Percentiles rank a stretch among this genome's conserved stretches.
These are phyloP conservation scores for Rutstroemia sp. DNA, from an alignment of 2,329 filamentous ascomycete genomes.

Conservation along the genomic window DNA sequence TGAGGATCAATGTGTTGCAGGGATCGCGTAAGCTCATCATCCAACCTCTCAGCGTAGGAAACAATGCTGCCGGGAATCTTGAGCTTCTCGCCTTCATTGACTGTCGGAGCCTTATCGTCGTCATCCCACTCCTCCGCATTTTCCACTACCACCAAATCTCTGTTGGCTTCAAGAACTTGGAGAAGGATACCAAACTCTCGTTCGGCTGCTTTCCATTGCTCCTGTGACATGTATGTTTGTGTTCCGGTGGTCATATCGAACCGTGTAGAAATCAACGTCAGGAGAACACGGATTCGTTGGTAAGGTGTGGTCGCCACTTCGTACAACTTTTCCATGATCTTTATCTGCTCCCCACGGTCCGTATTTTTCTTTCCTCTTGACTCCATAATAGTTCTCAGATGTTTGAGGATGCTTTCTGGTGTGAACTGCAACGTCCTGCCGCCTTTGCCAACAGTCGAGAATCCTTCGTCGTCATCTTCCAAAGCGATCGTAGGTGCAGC, in stretches of 20 bases:
- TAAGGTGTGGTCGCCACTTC: constrained; percentile 88
- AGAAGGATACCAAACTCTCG: constrained; percentile 76
- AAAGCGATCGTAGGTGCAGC: constrained; percentile 42
- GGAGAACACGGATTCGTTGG: constrained; percentile 84
- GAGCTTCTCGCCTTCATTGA: constrained; percentile 70
- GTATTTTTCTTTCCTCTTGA: constrained; percentile 99
- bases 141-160: constrained; percentile 80
- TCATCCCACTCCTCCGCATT: constrained; percentile 98
- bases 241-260: constrained; percentile 84
- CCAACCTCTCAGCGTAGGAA: constrained; percentile 88
- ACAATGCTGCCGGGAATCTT: constrained; percentile 90
- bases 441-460: constrained; percentile 80
- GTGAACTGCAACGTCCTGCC: constrained; percentile 89
- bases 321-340: constrained; percentile 90
- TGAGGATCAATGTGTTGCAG: constrained; percentile 96
- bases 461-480: constrained; percentile 72
- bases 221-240: constrained; percentile 79
- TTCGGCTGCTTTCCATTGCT: constrained; percentile 95
- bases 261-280: constrained; percentile 85
- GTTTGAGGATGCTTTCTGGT: constrained; percentile 96
- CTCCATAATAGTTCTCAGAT: constrained; percentile 87
- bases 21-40: constrained; percentile 96
- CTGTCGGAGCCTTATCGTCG: constrained; percentile 81
- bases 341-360: constrained; percentile 88
- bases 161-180: constrained; percentile 68